A percentile compares a stretch with the other conserved stretches of the same genome.
These are phyloP conservation scores for Syzygium jambos DNA, from an alignment of 345 rosid species.

Conservation along the genomic window DNA sequence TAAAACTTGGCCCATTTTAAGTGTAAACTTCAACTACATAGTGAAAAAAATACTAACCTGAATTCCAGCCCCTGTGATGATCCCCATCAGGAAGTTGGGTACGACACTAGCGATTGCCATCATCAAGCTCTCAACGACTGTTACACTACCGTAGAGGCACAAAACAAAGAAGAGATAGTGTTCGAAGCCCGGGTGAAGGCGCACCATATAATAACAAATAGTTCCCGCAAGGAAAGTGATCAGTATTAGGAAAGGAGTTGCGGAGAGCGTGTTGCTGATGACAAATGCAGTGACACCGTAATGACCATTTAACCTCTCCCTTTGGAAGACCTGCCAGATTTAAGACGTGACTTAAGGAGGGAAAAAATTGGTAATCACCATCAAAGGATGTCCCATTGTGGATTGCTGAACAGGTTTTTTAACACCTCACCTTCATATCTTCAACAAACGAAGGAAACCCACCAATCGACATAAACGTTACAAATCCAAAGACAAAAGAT, in stretches of 20 bases:
- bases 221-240: conserved; percentile 87
- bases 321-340: conserved; percentile 69
- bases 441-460: conserved; percentile 96
- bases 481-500: conserved; percentile 91
- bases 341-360: not conserved
- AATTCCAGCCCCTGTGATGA: conserved; percentile 92
- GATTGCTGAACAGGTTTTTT: not conserved
- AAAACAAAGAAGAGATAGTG: conserved; percentile 82
- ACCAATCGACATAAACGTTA: conserved; percentile 95
- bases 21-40: not conserved
- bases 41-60: conserved; percentile 30
- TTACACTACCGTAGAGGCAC: conserved; percentile 85
- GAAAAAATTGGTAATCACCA: not conserved
- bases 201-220: conserved; percentile 86
- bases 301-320: conserved; percentile 94
- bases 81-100: conserved; percentile 98
- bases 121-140: conserved; percentile 97
- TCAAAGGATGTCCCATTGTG: not conserved
- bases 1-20: not conserved
- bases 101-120: conserved; percentile 88
- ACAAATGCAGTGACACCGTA: conserved; percentile 86
- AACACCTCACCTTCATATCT: conserved; percentile 71
- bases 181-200: conserved; percentile 71
- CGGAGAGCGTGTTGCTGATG: conserved; percentile 76
- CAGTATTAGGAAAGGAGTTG: conserved; percentile 71